Base-by-base conservation (phyloP, 1,284 basidiomycete genomes). In the Rhodotorula sp. region DNA sequence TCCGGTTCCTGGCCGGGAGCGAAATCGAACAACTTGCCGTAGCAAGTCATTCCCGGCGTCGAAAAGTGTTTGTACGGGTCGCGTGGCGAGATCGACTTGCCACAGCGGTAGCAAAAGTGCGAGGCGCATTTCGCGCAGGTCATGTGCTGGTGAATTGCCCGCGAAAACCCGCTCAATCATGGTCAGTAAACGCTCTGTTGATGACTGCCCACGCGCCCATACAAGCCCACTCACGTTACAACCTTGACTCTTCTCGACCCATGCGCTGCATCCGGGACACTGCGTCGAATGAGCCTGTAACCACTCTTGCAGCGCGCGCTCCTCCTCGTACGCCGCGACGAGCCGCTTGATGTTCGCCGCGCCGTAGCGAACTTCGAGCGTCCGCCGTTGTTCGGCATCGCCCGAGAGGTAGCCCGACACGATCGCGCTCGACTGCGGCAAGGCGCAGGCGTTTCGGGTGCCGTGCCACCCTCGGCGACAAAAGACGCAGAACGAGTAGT, bases 391-490 rank as follows among this genome's bases (percentile, higher is more conserved):
- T 4, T 80, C 82, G 53, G 86, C 85, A 4, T 82, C 80, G 15
- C 85, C 81, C 3, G 81, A 83, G 68, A 89, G 81, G 77, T 91
- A 92, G 69, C 87, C 84, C 54, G 83, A 74, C 8, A 90, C 84
- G 65, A 91, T 80, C 57, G 84, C 82, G 75, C 87, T 86, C 22
- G 86, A 85, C 37, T 86, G 81, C 22, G 86, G 85, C 22, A 89
- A 84, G 5, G 86, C 84, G 73, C 91, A 92, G 24, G 84, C 80
- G 15, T 85, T 84, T 54, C 87, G 82, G 3, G 88, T 85, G 2
- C 91, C 91, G 79, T 92, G 91, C 89, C 90, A 91, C 57, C 88
- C 87, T 60, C 86, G 84, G 74, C 84, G 86, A 78, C 90, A 92
- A 74, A 89, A 88, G 6, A 86, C 84, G 66, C 70, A 77, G 63